Evolutionary conservation across 352 stramenopile species (phyloP).

Genomic region (Phytophthora chlamydospora): DNA sequence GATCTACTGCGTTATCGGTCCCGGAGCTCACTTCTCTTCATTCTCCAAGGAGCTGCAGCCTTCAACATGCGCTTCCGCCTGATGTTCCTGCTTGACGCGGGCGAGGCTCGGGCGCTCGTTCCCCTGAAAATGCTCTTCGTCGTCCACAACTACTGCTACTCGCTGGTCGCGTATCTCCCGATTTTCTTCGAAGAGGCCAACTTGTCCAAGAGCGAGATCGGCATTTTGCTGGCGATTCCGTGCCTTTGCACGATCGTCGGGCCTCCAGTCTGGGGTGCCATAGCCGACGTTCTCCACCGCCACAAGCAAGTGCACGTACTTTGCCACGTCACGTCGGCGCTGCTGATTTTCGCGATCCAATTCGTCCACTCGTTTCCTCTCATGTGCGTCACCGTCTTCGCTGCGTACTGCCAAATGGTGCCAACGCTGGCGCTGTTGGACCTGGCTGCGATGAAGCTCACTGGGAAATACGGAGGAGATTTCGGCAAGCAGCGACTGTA

Average conservation of each 20-base stretch:
- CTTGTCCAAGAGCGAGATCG: constrained; percentile 60
- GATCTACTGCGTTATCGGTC: too few species aligned
- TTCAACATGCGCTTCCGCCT: constrained; percentile 20
- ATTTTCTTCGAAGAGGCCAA: constrained; percentile 30
- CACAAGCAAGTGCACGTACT: constrained; percentile 55
- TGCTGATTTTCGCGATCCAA: constrained; percentile 54
- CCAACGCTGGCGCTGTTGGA: constrained; percentile 51
- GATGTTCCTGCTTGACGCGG: constrained; percentile 30
- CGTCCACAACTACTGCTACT: constrained; percentile 33
- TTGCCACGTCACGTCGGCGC: constrained; percentile 43
- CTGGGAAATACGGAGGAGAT: constrained; percentile 46
- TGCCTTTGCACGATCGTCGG: constrained; percentile 49
- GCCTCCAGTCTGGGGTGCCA: constrained; percentile 53
- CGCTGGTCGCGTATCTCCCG: constrained; percentile 32
- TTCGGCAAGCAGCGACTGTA: constrained; percentile 69
- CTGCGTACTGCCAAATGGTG: constrained; percentile 47
- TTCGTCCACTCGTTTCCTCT: constrained; percentile 42
- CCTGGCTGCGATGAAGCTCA: constrained; percentile 53
- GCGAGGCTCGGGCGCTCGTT: constrained; percentile 30
- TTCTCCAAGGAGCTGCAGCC: not conserved
- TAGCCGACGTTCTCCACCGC: constrained; percentile 50
- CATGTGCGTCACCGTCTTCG: constrained; percentile 40
- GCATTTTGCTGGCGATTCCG: constrained; percentile 41
- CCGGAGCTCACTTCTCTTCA: not conserved
- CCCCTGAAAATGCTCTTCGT: constrained; percentile 35